phyloP scores from a whole-genome alignment of 768 basidiomycete species.

The Hericium alpestre region DNA sequence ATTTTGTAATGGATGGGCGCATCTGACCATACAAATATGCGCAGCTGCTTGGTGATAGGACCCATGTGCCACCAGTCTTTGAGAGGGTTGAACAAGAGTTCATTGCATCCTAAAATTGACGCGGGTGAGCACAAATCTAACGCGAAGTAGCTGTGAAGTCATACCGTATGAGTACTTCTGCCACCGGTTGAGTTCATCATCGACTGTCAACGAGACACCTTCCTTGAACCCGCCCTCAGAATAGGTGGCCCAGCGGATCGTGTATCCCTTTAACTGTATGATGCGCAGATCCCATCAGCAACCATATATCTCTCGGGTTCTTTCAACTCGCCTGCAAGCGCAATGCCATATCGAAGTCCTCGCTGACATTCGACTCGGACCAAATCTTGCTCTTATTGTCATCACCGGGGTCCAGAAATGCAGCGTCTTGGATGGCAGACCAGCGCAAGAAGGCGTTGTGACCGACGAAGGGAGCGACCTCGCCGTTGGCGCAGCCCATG shows the following conservation, averaged over 20 bases:
- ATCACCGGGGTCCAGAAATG: conserved; percentile 59
- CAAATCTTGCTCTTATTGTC: conserved; percentile 57
- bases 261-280: conserved; percentile 44
- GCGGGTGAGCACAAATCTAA: background rate
- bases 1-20: conserved; percentile 80
- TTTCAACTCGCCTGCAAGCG: conserved; percentile 35
- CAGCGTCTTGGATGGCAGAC: conserved; percentile 81
- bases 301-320: too few relatives aligned
- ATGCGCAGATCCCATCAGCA: background rate
- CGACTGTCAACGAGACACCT: conserved; percentile 80
- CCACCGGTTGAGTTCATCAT: conserved; percentile 89
- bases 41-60: conserved; percentile 75
- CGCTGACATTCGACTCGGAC: conserved; percentile 75
- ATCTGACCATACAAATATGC: conserved; percentile 62
- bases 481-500: conserved; percentile 71
- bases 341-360: conserved; percentile 77
- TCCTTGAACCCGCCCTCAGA: conserved; percentile 82
- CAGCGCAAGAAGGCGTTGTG: conserved; percentile 87
- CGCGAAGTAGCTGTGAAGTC: conserved; percentile 6
- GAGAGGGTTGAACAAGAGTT: conserved; percentile 79
- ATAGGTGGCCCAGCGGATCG: conserved; percentile 81
- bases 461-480: conserved; percentile 76
- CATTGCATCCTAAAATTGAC: conserved; percentile 45
- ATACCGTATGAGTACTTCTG: conserved; percentile 77
- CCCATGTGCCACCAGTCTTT: conserved; percentile 68